phyloP scores from a whole-genome alignment of 352 stramenopile species.

The Lagenidium sp. region DNA sequence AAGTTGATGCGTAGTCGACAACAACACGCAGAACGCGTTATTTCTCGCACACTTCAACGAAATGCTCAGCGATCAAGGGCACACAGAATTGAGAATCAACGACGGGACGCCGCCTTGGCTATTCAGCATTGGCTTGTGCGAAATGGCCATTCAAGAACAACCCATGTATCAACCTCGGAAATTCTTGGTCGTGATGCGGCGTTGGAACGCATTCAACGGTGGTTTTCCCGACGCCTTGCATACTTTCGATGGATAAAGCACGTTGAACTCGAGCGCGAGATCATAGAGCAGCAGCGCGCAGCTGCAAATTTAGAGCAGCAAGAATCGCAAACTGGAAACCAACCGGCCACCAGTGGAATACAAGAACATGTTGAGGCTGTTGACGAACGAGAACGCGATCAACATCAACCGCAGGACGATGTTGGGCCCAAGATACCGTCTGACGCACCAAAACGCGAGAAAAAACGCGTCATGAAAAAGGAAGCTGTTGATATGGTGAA shows the following conservation, averaged over 20 bases:
- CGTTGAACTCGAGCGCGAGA: slow-evolving; percentile 5
- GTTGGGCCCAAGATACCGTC: neutral
- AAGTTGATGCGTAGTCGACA: too few relatives aligned
- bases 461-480: slow-evolving; percentile 19
- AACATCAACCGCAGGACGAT: neutral
- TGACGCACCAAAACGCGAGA: slow-evolving; percentile 5
- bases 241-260: slow-evolving; percentile 11
- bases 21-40: slow-evolving; percentile 8
- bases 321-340: slow-evolving; percentile 1
- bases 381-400: neutral
- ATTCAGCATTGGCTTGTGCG: slow-evolving; percentile 35
- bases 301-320: neutral
- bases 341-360: neutral
- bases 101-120: slow-evolving; percentile 7
- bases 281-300: neutral
- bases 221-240: slow-evolving; percentile 3
- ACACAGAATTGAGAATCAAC: slow-evolving; percentile 1
- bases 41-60: slow-evolving; percentile 6
- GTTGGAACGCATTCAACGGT: slow-evolving; percentile 7
- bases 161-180: neutral
- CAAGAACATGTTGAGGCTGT: neutral
- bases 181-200: neutral
- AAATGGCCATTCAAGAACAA: slow-evolving; percentile 13
- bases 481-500: slow-evolving; percentile 18
- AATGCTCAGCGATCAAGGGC: slow-evolving; percentile 3